Evolutionary conservation across 2,329 filamentous ascomycete genomes (phyloP).

Genomic region (Zymoseptoria ardabiliae): DNA sequence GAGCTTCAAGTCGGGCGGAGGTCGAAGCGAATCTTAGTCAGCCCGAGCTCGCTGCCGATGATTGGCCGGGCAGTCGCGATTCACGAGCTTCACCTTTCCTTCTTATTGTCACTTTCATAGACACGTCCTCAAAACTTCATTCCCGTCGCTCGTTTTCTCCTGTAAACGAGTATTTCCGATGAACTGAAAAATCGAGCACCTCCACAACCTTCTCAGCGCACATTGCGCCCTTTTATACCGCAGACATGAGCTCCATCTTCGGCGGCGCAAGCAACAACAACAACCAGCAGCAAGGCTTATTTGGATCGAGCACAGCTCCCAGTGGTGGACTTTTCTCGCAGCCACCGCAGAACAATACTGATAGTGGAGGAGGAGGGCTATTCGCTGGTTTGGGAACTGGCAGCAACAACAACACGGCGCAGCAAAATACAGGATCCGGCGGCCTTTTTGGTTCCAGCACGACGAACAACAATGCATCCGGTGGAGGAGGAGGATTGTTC

Average conservation of each 20-base stretch:
- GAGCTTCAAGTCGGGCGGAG: constrained; percentile 1
- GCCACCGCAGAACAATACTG: background rate
- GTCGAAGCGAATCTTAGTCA: background rate
- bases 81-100: background rate
- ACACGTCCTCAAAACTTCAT: background rate
- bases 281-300: constrained; percentile 4
- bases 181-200: background rate
- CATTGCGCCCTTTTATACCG: constrained; percentile 4
- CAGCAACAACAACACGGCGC: constrained; percentile 2
- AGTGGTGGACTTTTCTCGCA: constrained; percentile 13
- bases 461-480: constrained; percentile 4
- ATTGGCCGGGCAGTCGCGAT: constrained; percentile 8
- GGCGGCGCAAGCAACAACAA: constrained; percentile 12
- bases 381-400: constrained; percentile 23
- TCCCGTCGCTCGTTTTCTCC: background rate
- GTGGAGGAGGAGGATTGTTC: constrained; percentile 3
- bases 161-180: background rate
- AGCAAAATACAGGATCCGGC: constrained; percentile 1
- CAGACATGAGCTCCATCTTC: constrained; percentile 21
- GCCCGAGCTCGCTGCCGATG: background rate
- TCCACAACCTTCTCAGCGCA: background rate
- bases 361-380: constrained; percentile 21
- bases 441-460: constrained; percentile 7
- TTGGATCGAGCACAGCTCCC: constrained; percentile 8
- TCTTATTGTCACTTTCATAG: background rate